Conservation (phyloP, 805 yeast genomes). For the Ogataea dorogensis region DNA sequence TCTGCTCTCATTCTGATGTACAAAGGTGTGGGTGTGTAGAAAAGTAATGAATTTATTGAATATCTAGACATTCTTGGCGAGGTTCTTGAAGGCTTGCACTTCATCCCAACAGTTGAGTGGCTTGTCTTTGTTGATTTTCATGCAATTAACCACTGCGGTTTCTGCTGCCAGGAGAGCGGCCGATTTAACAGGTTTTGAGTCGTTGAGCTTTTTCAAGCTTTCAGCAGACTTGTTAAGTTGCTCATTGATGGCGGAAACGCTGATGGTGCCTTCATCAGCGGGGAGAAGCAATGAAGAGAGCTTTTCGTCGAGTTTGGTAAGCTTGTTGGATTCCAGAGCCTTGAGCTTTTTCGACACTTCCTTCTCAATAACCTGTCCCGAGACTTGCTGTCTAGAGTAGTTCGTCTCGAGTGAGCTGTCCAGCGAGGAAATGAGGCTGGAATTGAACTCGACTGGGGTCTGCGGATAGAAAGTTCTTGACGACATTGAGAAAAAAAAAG, state of each 20-base stretch:
- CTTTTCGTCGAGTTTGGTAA: constrained; percentile 49
- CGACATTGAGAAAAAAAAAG: constrained; percentile 10
- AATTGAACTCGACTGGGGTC: constrained; percentile 66
- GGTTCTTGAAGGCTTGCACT: constrained; percentile 63
- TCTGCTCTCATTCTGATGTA: constrained; percentile 87
- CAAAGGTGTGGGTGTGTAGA: constrained; percentile 62
- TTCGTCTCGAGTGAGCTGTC: constrained; percentile 61
- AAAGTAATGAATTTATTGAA: constrained; percentile 4
- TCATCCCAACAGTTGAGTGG: constrained; percentile 83
- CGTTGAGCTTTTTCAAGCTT: constrained; percentile 33
- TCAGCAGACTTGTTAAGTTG: constrained; percentile 37
- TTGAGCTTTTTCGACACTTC: constrained; percentile 58
- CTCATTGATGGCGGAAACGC: constrained; percentile 30
- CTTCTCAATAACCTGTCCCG: constrained; percentile 64
- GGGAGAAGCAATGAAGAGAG: constrained; percentile 42
- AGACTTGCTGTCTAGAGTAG: constrained; percentile 66
- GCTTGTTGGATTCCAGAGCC: constrained; percentile 51
- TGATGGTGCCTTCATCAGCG: constrained; percentile 28
- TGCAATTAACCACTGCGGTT: constrained; percentile 53
- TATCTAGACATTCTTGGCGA: constrained; percentile 36
- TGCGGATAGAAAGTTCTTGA: constrained; percentile 65
- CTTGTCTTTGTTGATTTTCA: constrained; percentile 58
- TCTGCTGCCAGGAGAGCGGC: constrained; percentile 48
- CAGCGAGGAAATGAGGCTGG: constrained; percentile 60
- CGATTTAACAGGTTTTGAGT: constrained; percentile 30